A percentile compares a stretch with the other conserved stretches of the same genome.
phyloP scores from a whole-genome alignment of 108 stramenopile species.

The Mayamaea pseudoterrestris region DNA sequence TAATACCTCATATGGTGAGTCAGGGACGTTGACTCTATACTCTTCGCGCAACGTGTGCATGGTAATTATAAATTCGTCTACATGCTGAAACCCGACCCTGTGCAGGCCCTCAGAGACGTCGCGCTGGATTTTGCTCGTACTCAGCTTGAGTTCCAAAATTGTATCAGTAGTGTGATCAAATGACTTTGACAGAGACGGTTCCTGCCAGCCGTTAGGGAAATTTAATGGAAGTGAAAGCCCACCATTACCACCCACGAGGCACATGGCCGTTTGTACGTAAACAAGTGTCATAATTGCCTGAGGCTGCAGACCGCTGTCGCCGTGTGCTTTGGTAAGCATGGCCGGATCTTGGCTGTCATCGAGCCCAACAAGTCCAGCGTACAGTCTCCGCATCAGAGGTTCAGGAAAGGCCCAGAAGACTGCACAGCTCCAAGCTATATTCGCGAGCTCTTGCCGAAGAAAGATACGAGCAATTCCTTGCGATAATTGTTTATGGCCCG shows the following conservation, averaged over 20 bases:
- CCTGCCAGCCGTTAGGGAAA: slow-evolving; percentile 58
- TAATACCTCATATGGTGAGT: slow-evolving; percentile 7
- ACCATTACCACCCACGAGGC: slow-evolving; percentile 28
- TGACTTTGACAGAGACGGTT: slow-evolving; percentile 23
- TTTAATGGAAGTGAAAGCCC: slow-evolving; percentile 31
- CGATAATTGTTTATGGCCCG: slow-evolving; percentile 11
- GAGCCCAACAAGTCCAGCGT: slow-evolving; percentile 49
- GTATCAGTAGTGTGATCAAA: slow-evolving; percentile 1
- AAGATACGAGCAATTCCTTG: slow-evolving; percentile 34
- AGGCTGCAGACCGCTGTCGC: slow-evolving; percentile 21
- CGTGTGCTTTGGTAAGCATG: slow-evolving; percentile 10
- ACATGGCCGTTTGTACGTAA: slow-evolving; percentile 50
- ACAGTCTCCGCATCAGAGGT: slow-evolving; percentile 36
- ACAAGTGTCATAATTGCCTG: slow-evolving; percentile 28
- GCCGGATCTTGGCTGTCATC: slow-evolving; percentile 25
- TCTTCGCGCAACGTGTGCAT: slow-evolving; percentile 28
- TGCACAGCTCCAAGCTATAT: slow-evolving; percentile 51
- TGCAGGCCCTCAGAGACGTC: slow-evolving; percentile 39
- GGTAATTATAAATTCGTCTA: slow-evolving; percentile 51
- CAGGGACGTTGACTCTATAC: slow-evolving; percentile 24
- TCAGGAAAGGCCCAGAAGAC: slow-evolving; percentile 50
- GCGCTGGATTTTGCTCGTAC: slow-evolving; percentile 46
- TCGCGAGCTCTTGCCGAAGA: slow-evolving; percentile 66
- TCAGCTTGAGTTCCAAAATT: slow-evolving; percentile 19
- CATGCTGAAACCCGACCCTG: slow-evolving; percentile 59